Evolutionary conservation across 208 protist species (phyloP).

Genomic region (Crithidia fasciculata): DNA sequence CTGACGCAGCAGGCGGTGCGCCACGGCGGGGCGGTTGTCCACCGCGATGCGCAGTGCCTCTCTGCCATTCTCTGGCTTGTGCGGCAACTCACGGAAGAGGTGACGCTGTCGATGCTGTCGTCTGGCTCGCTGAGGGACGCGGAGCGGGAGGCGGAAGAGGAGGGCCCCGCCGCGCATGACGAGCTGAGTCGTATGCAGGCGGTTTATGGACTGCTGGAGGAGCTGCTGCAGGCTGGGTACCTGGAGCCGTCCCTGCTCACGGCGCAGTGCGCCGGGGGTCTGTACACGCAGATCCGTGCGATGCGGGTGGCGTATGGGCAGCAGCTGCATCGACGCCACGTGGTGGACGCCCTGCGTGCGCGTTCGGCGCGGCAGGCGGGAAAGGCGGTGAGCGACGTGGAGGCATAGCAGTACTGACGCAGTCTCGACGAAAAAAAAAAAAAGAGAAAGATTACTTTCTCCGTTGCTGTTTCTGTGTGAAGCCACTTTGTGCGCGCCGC

Average conservation of each 20-base stretch:
- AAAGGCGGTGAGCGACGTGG: background rate
- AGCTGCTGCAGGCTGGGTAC: conserved; percentile 65
- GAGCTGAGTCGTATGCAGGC: conserved; percentile 51
- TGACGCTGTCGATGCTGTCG: conserved; percentile 51
- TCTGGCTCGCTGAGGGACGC: background rate
- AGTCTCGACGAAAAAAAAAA: background rate
- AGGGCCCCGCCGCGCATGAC: conserved; percentile 17
- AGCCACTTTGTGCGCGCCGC: too few relatives aligned
- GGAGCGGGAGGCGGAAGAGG: conserved; percentile 19
- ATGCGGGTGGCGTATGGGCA: conserved; percentile 68
- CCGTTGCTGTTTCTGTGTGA: too few relatives aligned
- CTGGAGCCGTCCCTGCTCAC: conserved; percentile 50
- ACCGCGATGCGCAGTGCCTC: conserved; percentile 47
- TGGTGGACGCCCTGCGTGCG: conserved; percentile 38
- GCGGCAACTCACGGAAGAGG: conserved; percentile 57
- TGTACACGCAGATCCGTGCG: conserved; percentile 63
- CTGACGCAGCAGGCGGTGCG: conserved; percentile 40
- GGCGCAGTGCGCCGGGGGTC: conserved; percentile 41
- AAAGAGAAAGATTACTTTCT: background rate
- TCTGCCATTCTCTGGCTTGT: conserved; percentile 57
- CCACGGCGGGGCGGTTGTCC: conserved; percentile 58
- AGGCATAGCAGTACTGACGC: background rate
- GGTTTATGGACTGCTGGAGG: conserved; percentile 61
- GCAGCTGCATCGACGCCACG: conserved; percentile 47
- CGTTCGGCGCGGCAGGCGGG: conserved; percentile 15